phyloP scores from a whole-genome alignment of 2,329 filamentous ascomycete genomes.

The Metarhizium guizhouense region DNA sequence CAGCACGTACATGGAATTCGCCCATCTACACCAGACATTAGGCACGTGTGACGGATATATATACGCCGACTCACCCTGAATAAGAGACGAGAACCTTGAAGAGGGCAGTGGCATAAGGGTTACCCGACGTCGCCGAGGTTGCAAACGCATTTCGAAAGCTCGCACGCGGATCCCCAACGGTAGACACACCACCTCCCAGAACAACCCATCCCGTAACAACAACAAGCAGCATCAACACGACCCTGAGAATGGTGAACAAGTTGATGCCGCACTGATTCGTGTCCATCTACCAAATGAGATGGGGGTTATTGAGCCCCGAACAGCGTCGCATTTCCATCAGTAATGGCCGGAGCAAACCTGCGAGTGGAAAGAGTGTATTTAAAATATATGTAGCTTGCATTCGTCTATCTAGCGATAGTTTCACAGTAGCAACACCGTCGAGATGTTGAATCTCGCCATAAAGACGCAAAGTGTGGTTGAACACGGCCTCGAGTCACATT shows the following conservation, averaged over 20 bases:
- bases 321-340: too few species aligned
- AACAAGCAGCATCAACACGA: conserved; percentile 50
- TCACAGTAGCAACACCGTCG: not conserved
- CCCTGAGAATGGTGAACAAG: conserved; percentile 50
- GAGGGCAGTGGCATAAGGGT: conserved; percentile 47
- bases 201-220: conserved; percentile 52
- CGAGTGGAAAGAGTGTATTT: not conserved
- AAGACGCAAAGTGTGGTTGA: not conserved
- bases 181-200: conserved; percentile 36
- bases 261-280: conserved; percentile 35
- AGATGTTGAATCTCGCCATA: not conserved
- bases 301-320: too few species aligned
- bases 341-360: too few species aligned
- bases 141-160: conserved; percentile 50
- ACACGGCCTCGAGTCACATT: too few species aligned
- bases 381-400: not conserved
- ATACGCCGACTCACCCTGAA: conserved; percentile 29
- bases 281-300: conserved; percentile 12
- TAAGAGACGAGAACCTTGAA: conserved; percentile 53
- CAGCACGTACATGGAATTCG: conserved; percentile 54
- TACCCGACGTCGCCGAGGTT: conserved; percentile 17
- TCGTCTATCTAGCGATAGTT: too few species aligned
- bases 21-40: conserved; percentile 29
- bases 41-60: too few species aligned
- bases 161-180: conserved; percentile 35